Evolutionary conservation across 345 rosid genomes (phyloP), one percentile per base, ranked within the genome.

Genomic region (Barbarea vulgaris): DNA sequence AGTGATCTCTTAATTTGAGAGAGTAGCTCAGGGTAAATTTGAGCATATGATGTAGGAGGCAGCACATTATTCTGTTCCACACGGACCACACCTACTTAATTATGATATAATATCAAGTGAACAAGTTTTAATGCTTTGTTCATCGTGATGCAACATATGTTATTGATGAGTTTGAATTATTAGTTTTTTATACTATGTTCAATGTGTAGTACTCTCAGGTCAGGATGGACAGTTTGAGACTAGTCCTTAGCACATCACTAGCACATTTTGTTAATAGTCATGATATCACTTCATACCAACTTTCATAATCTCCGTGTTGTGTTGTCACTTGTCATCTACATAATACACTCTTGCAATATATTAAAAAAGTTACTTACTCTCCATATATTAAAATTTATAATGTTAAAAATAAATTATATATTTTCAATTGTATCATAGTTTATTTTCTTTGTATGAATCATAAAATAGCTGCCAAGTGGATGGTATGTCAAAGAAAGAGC

Each of bases 321-420:
- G 46, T 59, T 59, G 64, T 59, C 46, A 59, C 39, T 59, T 59
- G 46, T 59, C 46, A 59, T 59, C 28, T 59, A n/a, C 50, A 46
- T 46, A 28, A 15, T 27, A 56, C 37, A n/a, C 13, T 53, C 34
- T 59, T 34, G 27, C 42, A 19, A 19, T 5, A 59, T 9, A 53
- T n/a, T n/a, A 2, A n/a, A 2, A 46, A 46, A 51, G 0, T 11
- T 22, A 5, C 15, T 22, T 22, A 2, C 15, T 22, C n/a, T n/a
- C n/a, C 47, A 60, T 14, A n/a, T n/a, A n/a, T 27, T 4, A 31
- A 31, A 56, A 56, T 17, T 30, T n/a, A 33, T 7, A 59, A 18
- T 19, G 17, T 17, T 47, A 7, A 17, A 8, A 8, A 17, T 47
- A 47, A 3, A 18, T 18, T 17, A 47, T 44, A 8, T 47, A 18